These are phyloP conservation scores for Alternaria brassicae DNA, from an alignment of 2,329 filamentous ascomycete species.

Conservation along the genomic window DNA sequence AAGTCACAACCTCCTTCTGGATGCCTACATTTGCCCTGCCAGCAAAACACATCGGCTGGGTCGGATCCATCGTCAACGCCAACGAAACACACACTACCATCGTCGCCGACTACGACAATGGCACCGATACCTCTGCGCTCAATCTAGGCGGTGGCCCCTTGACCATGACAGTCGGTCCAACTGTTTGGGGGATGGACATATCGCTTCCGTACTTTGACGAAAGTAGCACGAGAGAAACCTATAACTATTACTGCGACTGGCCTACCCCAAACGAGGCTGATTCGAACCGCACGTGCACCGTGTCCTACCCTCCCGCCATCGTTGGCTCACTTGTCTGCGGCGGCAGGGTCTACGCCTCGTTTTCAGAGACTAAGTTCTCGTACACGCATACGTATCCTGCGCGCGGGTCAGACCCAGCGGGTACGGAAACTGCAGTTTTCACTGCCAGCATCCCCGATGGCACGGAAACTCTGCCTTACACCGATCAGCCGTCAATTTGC, in stretches of 20 bases:
- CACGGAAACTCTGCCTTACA: rapidly evolving
- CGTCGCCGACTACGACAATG: not conserved
- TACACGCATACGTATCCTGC: not conserved
- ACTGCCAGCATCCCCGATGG: not conserved
- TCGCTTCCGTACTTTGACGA: too few species aligned
- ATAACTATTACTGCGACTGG: not conserved
- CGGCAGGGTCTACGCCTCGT: rapidly evolving
- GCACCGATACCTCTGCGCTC: not conserved
- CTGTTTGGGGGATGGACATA: not conserved
- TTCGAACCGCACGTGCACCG: not conserved
- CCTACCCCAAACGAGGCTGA: not conserved
- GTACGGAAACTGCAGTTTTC: not conserved
- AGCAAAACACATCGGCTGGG: not conserved
- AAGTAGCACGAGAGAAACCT: too few species aligned
- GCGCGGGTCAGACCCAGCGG: not conserved
- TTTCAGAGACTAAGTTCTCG: rapidly evolving
- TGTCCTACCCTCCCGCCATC: not conserved
- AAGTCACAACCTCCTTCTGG: constrained; percentile 6
- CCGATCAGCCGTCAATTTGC: not conserved
- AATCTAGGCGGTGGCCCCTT: not conserved
- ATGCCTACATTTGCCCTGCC: not conserved
- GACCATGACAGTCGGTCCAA: not conserved
- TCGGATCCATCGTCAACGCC: not conserved
- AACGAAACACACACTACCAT: constrained; percentile 1
- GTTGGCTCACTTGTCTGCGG: not conserved